Conservation (phyloP, 202 grass and related monocot genomes). For the Setaria viridis region DNA sequence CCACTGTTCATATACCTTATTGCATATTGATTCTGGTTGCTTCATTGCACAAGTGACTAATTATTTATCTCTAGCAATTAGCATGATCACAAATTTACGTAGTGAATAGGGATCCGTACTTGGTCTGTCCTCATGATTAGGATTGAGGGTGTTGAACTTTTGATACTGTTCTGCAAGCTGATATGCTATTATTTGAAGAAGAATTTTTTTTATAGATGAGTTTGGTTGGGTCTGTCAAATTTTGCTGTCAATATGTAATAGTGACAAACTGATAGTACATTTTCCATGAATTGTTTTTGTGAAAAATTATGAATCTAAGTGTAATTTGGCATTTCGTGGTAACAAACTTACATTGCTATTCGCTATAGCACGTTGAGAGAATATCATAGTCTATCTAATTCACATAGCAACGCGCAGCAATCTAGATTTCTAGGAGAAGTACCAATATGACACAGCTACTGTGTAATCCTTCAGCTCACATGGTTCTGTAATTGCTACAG, state of each 20-base stretch:
- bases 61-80: slow-evolving; percentile 1
- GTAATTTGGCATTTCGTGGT: not conserved
- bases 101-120: not conserved
- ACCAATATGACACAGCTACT: not conserved
- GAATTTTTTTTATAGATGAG: not conserved
- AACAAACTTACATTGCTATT: not conserved
- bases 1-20: not conserved
- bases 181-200: not conserved
- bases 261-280: not conserved
- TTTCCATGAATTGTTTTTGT: not conserved
- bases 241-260: slow-evolving; percentile 5
- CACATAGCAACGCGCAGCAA: not conserved
- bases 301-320: not conserved
- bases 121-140: not conserved
- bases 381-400: not conserved
- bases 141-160: not conserved
- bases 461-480: slow-evolving; percentile 17
- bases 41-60: not conserved
- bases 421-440: not conserved
- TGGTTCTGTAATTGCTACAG: slow-evolving; percentile 36
- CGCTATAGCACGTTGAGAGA: too few relatives aligned
- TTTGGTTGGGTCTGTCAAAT: not conserved
- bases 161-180: not conserved
- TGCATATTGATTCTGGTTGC: not conserved
- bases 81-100: not conserved